A percentile compares a stretch with the other conserved stretches of the same genome.
Conservation (phyloP, 2,329 filamentous ascomycete genomes). For the Colletotrichum graminicola region DNA sequence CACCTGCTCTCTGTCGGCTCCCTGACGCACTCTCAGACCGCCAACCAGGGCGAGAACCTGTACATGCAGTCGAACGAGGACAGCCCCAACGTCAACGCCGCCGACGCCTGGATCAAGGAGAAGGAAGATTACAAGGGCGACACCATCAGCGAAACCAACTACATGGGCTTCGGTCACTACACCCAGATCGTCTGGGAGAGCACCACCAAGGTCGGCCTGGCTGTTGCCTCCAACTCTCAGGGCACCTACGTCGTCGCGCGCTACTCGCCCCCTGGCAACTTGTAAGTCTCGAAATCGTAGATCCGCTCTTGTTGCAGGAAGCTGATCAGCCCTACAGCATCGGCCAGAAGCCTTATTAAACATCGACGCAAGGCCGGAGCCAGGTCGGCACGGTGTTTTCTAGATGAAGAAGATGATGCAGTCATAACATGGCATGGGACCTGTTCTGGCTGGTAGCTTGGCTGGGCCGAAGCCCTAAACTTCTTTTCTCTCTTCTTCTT, state of each 20-base stretch:
- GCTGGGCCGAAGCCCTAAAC: conserved; percentile 23
- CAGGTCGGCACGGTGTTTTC: conserved; percentile 30
- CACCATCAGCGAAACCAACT: conserved; percentile 38
- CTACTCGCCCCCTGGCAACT: conserved; percentile 51
- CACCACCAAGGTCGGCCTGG: conserved; percentile 51
- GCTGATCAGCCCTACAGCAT: conserved; percentile 25
- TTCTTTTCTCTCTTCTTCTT: conserved; percentile 5
- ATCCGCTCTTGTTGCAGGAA: background rate
- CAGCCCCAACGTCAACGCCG: conserved; percentile 35
- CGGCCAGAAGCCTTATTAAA: conserved; percentile 49
- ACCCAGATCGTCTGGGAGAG: conserved; percentile 51
- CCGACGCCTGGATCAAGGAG: conserved; percentile 37
- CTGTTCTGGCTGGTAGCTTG: conserved; percentile 9
- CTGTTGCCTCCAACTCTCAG: conserved; percentile 45
- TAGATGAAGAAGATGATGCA: conserved; percentile 11
- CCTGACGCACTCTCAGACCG: conserved; percentile 38
- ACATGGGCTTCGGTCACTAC: conserved; percentile 47
- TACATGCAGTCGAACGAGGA: conserved; percentile 39
- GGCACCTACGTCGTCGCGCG: conserved; percentile 52
- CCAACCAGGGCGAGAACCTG: conserved; percentile 40
- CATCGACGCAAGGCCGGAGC: background rate
- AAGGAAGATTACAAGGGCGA: conserved; percentile 40
- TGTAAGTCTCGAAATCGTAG: conserved; percentile 34
- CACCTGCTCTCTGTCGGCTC: conserved; percentile 38
- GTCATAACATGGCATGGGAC: conserved; percentile 8